phyloP scores from a whole-genome alignment of 768 basidiomycete genomes.

The Rhizopogon salebrosus region DNA sequence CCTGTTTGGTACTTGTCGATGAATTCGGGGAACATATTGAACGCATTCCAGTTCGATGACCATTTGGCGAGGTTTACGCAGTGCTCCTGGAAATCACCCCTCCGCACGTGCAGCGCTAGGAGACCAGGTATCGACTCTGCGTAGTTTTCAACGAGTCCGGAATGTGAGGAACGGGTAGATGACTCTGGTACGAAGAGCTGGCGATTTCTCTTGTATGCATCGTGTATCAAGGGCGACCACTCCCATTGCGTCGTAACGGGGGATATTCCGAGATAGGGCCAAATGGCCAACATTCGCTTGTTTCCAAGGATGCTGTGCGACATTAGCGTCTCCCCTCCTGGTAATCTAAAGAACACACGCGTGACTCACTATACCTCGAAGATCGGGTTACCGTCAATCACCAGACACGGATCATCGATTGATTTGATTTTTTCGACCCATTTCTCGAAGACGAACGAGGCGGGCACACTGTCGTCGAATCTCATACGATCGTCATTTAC shows the following conservation, averaged over 20 bases:
- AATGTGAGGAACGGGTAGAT: no score
- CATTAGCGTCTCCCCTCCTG: neutral
- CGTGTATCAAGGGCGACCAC: slow-evolving; percentile 32
- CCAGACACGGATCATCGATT: slow-evolving; percentile 36
- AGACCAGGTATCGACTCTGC: slow-evolving; percentile 30
- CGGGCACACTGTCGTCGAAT: slow-evolving; percentile 20
- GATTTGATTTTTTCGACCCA: slow-evolving; percentile 33
- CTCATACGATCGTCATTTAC: slow-evolving; percentile 26
- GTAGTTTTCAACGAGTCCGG: no score
- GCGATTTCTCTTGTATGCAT: slow-evolving; percentile 27
- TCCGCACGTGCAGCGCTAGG: slow-evolving; percentile 44
- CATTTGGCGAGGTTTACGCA: slow-evolving; percentile 33
- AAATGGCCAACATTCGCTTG: slow-evolving; percentile 30
- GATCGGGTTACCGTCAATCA: slow-evolving; percentile 26
- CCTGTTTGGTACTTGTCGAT: slow-evolving; percentile 29
- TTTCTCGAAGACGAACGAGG: slow-evolving; percentile 26
- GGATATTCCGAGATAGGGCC: slow-evolving; percentile 27
- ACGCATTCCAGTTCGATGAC: slow-evolving; percentile 34
- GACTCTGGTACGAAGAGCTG: slow-evolving; percentile 18
- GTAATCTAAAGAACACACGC: neutral
- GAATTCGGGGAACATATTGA: slow-evolving; percentile 38
- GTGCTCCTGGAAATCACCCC: slow-evolving; percentile 43
- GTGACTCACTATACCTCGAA: slow-evolving; percentile 33
- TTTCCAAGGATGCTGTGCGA: slow-evolving; percentile 29
- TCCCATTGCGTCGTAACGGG: slow-evolving; percentile 30